Evolutionary conservation across 1,284 basidiomycete genomes (phyloP), one percentile per base, ranked within the genome.

Genomic region (Marasmius fiardii): DNA sequence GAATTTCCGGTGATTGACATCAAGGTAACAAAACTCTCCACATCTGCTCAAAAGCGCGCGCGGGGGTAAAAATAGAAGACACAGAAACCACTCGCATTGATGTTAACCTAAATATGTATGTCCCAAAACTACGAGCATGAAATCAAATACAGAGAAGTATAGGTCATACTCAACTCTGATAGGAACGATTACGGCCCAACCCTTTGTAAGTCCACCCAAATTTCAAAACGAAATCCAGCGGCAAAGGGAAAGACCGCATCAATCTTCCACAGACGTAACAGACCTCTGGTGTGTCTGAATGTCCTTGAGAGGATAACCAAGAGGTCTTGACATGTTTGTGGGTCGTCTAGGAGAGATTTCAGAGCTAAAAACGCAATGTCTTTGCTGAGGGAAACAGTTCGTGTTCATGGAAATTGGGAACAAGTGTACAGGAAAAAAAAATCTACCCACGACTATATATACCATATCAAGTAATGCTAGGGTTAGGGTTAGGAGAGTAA

Each of bases 231-330:
- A 74, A 63, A 66, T 64, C 61, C 58, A 60, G 59, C 69, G 73
- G 80, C 72, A 69, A 67, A 65, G 65, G 65, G 58, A 61, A 59
- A 60, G 56, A 61, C 64, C 63, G 58, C 55, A 51, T 78, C 55
- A 56, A 68, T 81, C 57, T 81, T 75, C 80, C 80, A 81, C 73
- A 68, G 77, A 78, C 79, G 80, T 81, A 81, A 81, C 79, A 80
- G 75, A 71, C 71, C 69, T 72, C 68, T 61, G 67, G 65, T 64
- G 68, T 76, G 24, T 28, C 4, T 41, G 1, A 4, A 41, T n/a
- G 7, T 41, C 39, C n/a, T 14, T 20, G 58, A 28, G 26, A 28
- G 26, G 54, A 59, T 54, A 63, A 68, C 67, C 52, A 53, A 45
- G 68, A 72, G 68, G 72, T 77, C 78, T 80, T 80, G 78, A 80